These are phyloP conservation scores for Huntiella decipiens DNA, from an alignment of 2,329 filamentous ascomycete species.

Conservation along the genomic window DNA sequence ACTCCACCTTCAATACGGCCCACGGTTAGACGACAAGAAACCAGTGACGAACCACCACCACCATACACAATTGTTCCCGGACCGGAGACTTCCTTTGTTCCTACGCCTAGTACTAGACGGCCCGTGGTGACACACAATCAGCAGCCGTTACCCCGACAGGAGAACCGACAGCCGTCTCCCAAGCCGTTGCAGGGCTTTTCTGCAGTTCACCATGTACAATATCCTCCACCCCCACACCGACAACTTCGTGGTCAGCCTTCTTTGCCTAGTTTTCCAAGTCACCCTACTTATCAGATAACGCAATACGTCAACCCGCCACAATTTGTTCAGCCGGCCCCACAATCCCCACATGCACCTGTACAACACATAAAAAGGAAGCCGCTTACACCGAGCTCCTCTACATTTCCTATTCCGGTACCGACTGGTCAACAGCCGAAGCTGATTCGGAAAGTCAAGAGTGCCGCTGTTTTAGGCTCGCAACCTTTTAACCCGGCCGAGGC, in stretches of 20 bases:
- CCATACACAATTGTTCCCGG: background rate
- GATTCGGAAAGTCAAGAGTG: slow-evolving; percentile 9
- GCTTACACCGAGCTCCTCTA: background rate
- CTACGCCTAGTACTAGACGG: background rate
- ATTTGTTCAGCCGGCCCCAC: background rate
- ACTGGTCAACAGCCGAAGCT: background rate
- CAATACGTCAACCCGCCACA: no score
- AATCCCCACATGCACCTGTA: background rate
- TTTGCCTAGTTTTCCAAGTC: no score
- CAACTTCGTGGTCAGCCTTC: no score
- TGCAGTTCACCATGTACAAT: no score
- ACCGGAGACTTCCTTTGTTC: background rate
- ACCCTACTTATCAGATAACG: no score
- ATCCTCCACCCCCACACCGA: no score
- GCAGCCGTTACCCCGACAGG: background rate
- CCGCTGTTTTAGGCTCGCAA: background rate
- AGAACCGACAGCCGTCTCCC: no score
- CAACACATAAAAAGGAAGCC: slow-evolving; percentile 6
- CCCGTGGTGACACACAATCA: background rate
- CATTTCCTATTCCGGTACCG: background rate
- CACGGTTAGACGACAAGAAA: background rate
- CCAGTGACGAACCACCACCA: background rate
- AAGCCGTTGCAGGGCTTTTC: no score
- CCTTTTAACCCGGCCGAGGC: background rate
- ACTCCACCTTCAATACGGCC: background rate